phyloP scores from a whole-genome alignment of 371 early-diverging fungal species.

The Blastocladiella emersonii region DNA sequence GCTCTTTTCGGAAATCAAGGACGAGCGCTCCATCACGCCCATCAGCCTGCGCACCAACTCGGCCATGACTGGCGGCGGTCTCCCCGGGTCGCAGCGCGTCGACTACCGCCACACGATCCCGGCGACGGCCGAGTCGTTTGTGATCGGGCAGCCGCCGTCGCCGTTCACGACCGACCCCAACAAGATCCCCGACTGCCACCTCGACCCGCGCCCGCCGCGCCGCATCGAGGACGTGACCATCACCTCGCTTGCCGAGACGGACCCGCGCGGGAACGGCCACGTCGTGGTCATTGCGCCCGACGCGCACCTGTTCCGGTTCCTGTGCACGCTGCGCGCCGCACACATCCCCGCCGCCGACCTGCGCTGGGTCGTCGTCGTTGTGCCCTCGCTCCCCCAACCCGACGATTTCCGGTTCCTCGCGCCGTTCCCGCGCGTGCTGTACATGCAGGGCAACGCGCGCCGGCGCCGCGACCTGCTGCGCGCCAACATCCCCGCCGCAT shows the following conservation, averaged over 20 bases:
- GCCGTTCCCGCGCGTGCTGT: background rate
- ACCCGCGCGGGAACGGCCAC: background rate
- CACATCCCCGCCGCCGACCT: background rate
- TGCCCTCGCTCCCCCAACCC: too few relatives aligned
- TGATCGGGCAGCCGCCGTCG: background rate
- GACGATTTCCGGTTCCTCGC: background rate
- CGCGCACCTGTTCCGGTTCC: background rate
- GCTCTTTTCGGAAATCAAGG: background rate
- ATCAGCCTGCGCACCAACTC: background rate
- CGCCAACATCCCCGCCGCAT: background rate
- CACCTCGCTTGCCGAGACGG: background rate
- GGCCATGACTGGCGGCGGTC: background rate
- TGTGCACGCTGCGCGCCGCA: background rate
- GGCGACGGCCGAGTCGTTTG: background rate
- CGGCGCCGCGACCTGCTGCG: background rate
- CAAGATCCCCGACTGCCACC: background rate
- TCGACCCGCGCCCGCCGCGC: background rate
- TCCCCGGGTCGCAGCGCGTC: background rate
- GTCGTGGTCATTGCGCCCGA: background rate
- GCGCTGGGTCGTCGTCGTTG: too few relatives aligned
- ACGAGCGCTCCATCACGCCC: background rate
- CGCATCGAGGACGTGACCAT: background rate
- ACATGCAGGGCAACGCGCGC: background rate
- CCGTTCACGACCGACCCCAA: background rate
- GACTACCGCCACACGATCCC: background rate